Base-by-base conservation (phyloP, 768 basidiomycete genomes). In the Pulveroboletus sp. region DNA sequence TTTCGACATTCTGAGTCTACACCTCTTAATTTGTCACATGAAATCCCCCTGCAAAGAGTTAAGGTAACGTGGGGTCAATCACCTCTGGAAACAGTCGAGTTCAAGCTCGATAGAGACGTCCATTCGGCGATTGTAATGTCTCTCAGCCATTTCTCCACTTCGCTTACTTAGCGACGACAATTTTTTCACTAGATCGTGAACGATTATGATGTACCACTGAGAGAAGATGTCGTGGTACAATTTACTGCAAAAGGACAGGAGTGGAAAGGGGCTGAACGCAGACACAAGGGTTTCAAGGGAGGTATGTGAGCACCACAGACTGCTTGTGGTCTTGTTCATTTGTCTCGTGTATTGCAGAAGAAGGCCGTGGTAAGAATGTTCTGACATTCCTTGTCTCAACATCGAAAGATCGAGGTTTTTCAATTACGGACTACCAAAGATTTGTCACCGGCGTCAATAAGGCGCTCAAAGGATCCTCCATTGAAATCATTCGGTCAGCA, bases 301-400 rank as follows among this genome's bases (percentile, higher is more conserved):
- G 68, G 66, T 67, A 25, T 32, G 68, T 55, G 14, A 21, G n/a
- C 31, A 34, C 24, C 32, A n/a, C 6, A 2, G 20, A 14, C 31
- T 27, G 45, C 31, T 35, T 6, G 0, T 10, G 32, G 0, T 17
- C 24, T 35, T 43, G 13, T 33, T 49, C 13, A 51, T 25, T 32
- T 35, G 2, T 37, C 29, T 35, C 19, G 36, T 44, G 2, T 40
- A 19, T 27, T 34, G 29, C 52, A 69, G 68, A 60, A 10, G 48
- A 19, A 4, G 17, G 0, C 0, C 64, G 56, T 8, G 44, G 27
- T 19, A 29, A 1, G 14, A 55, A 20, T 9, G 0, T 2, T 7
- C 42, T 69, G 14, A 46, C 58, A 9, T 57, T 68, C 31, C 51
- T 45, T 24, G 57, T 69, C 44, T 57, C 66, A 12, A 60, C 58